Evolutionary conservation across 2,329 filamentous ascomycete genomes (phyloP), one percentile per base, ranked within the genome.

Genomic region (Penicillium paneum): DNA sequence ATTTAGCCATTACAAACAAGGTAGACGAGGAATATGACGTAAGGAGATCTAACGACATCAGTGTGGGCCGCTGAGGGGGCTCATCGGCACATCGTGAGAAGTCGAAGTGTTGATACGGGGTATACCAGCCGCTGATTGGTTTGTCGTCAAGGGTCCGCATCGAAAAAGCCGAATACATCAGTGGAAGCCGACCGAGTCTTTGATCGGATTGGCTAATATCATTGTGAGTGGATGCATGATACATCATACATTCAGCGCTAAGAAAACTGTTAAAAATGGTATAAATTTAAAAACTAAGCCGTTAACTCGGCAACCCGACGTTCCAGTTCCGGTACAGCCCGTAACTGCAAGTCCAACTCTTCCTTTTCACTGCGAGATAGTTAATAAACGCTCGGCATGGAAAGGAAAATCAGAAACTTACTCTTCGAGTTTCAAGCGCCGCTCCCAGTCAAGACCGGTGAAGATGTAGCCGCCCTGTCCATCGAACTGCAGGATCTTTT

Each of bases 401-500:
- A 21, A 42, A 11, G 32, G 17, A 49, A 6, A 43, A 6, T 7
- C 8, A 13, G 42, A 44, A 42, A 75, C 80, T 73, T 74, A 83
- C 81, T 99, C 94, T 78, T 99, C 94, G 46, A 99, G 79, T 73
- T 85, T 83, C 72, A 97, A 73, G 57, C 94, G 81, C 71, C 82
- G 86, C 65, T 97, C 93, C 17, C 93, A 93, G 73, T 99, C 94
- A 46, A 99, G 78, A 53, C 83, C 83, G 0, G 91, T 95, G 68
- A 99, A 99, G 34, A 97, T 84, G 66, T 90, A 96, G 47, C 91
- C 81, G 0, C 94, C 94, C 74, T 96, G 90, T 0, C 94, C 94
- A 72, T 97, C 93, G 71, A 99, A 99, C 74, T 99, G 94, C 68
- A 99, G 74, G 57, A 99, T 97, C 74, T 88, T 88, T 63, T 85